Conservation (phyloP, 768 basidiomycete genomes). For the Galerina marginata region DNA sequence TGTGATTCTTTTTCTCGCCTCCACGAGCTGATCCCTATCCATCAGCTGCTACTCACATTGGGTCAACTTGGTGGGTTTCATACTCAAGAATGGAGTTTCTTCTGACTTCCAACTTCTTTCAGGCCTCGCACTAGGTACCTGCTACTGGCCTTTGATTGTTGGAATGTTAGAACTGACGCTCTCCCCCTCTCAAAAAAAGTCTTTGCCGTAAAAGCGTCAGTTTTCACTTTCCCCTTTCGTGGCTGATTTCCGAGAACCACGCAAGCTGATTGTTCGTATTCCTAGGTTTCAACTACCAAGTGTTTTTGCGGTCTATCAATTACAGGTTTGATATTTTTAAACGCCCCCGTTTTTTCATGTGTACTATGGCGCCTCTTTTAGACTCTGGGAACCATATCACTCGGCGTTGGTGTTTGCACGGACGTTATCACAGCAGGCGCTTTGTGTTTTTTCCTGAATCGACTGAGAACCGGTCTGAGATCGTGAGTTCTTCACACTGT, state of each 20-base stretch:
- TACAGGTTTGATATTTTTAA: constrained; percentile 46
- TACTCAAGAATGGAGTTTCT: background rate
- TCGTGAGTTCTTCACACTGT: constrained; percentile 35
- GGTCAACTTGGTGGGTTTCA: constrained; percentile 52
- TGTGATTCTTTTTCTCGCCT: background rate
- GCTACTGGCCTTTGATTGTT: background rate
- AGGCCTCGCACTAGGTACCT: constrained; percentile 47
- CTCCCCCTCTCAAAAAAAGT: constrained; percentile 27
- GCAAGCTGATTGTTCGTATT: background rate
- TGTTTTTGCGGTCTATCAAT: constrained; percentile 44
- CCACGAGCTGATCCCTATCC: background rate
- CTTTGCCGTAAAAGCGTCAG: constrained; percentile 55
- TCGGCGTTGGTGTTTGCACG: constrained; percentile 58
- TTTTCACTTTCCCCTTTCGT: background rate
- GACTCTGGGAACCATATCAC: constrained; percentile 56
- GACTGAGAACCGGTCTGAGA: constrained; percentile 58
- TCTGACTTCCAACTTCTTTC: constrained; percentile 4
- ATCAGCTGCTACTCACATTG: constrained; percentile 51
- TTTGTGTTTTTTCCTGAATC: constrained; percentile 64
- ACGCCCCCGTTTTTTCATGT: background rate
- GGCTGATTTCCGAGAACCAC: background rate
- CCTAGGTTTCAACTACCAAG: constrained; percentile 46
- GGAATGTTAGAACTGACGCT: background rate
- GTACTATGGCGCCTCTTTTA: constrained; percentile 22
- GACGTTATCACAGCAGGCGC: constrained; percentile 64